phyloP scores from a whole-genome alignment of 2,329 filamentous ascomycete species.

The Fusarium bulbicola region DNA sequence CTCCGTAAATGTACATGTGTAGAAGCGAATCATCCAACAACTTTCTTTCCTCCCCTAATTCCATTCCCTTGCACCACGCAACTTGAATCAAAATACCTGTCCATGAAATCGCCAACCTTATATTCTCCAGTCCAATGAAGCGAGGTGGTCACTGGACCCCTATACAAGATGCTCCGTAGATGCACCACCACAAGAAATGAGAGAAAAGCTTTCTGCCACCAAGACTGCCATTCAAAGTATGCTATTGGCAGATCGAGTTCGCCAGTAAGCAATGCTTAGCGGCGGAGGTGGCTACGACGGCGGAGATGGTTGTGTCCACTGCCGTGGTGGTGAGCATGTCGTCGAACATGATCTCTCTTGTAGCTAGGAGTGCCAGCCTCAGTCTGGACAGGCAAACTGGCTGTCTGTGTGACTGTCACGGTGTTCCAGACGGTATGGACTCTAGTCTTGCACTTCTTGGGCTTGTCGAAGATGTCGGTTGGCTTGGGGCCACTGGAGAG shows the following conservation, averaged over 20 bases:
- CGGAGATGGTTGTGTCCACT: constrained; percentile 29
- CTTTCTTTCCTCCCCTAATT: constrained; percentile 5
- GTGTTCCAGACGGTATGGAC: constrained; percentile 56
- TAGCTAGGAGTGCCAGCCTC: constrained; percentile 18
- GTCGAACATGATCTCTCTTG: constrained; percentile 44
- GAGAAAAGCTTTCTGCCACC: not conserved
- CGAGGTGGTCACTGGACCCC: not conserved
- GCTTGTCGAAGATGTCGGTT: constrained; percentile 25
- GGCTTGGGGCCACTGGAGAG: constrained; percentile 25
- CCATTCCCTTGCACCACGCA: constrained; percentile 13
- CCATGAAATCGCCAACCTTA: constrained; percentile 23
- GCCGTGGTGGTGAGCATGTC: constrained; percentile 51
- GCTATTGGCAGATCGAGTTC: constrained; percentile 24
- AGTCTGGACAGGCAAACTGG: constrained; percentile 30
- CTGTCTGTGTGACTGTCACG: constrained; percentile 53
- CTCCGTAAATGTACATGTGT: constrained; percentile 43
- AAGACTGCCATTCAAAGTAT: constrained; percentile 1
- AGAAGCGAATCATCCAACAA: constrained; percentile 43
- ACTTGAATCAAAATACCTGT: constrained; percentile 18
- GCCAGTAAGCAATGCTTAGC: constrained; percentile 29
- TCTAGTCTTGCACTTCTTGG: constrained; percentile 42
- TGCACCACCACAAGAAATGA: constrained; percentile 23
- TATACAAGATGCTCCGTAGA: constrained; percentile 21
- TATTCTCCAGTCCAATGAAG: constrained; percentile 25
- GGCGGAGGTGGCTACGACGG: constrained; percentile 43